phyloP scores from a whole-genome alignment of 306 rosid genomes.

The Pterocarpus macrocarpus region DNA sequence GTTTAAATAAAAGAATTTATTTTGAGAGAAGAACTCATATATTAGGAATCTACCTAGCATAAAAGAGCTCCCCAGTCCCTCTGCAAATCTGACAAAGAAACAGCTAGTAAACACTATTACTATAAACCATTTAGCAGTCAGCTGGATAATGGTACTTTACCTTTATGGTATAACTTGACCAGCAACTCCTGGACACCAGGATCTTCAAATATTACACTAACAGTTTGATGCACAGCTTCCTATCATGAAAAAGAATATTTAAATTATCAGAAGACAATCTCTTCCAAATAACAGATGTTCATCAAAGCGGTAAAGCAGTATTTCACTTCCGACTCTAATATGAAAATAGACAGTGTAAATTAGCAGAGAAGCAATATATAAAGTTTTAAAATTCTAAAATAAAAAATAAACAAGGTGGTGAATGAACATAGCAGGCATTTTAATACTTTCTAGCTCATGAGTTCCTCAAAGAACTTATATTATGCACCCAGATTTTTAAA shows the following conservation, averaged over 20 bases:
- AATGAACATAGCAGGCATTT: background rate
- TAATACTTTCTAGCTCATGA: background rate
- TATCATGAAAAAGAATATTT: constrained; percentile 50
- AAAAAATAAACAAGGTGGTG: background rate
- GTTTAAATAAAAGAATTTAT: constrained; percentile 16
- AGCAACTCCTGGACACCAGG: constrained; percentile 98
- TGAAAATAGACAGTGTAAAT: constrained; percentile 11
- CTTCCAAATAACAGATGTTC: constrained; percentile 38
- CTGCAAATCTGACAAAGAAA: constrained; percentile 14
- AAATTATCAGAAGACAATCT: constrained; percentile 31
- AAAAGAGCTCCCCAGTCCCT: background rate
- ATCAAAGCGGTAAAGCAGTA: constrained; percentile 36
- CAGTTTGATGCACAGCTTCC: constrained; percentile 98
- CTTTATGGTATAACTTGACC: constrained; percentile 79
- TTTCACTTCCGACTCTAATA: constrained; percentile 5
- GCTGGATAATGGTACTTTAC: constrained; percentile 38
- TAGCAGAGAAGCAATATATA: constrained; percentile 5
- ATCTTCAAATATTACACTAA: constrained; percentile 94
- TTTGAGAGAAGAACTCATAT: constrained; percentile 12
- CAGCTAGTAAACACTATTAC: background rate
- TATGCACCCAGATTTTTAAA: no score
- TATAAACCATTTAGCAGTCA: constrained; percentile 28
- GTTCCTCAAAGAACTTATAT: no score
- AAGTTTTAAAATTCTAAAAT: background rate
- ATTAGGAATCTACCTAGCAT: constrained; percentile 6